Percentiles rank a stretch among this genome's conserved stretches.
Conservation (phyloP, 257 asterid genomes). For the Jasminum sambac region DNA sequence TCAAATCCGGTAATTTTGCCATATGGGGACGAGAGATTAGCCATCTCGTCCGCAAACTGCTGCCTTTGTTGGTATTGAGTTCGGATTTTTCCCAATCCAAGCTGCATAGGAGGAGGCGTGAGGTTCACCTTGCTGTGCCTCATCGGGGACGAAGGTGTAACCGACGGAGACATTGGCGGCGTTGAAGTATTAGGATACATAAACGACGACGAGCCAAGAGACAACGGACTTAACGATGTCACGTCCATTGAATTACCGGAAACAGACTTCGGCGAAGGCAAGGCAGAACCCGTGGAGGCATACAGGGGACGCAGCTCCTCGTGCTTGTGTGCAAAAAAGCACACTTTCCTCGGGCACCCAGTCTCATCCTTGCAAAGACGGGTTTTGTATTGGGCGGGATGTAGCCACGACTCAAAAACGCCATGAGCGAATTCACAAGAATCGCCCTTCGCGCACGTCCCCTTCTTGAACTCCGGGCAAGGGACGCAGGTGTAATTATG, state of each 20-base stretch:
- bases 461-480: slow-evolving; percentile 93
- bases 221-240: slow-evolving; percentile 52
- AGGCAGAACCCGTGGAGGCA: slow-evolving; percentile 78
- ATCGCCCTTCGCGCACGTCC: slow-evolving; percentile 65
- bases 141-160: slow-evolving; percentile 67
- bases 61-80: slow-evolving; percentile 60
- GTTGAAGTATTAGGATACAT: slow-evolving; percentile 43
- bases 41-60: slow-evolving; percentile 65
- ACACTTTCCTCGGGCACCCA: slow-evolving; percentile 75
- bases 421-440: slow-evolving; percentile 89
- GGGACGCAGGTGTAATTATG: slow-evolving; percentile 74
- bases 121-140: slow-evolving; percentile 65
- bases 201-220: slow-evolving; percentile 47
- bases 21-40: slow-evolving; percentile 63
- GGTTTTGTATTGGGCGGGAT: slow-evolving; percentile 90
- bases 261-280: slow-evolving; percentile 70
- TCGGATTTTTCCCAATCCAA: slow-evolving; percentile 50
- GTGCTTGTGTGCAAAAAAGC: slow-evolving; percentile 81
- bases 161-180: slow-evolving; percentile 64
- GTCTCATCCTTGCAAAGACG: slow-evolving; percentile 90
- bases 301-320: slow-evolving; percentile 81
- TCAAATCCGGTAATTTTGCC: slow-evolving; percentile 51
- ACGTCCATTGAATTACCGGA: slow-evolving; percentile 43
- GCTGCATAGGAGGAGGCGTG: slow-evolving; percentile 70
- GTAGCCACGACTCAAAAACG: slow-evolving; percentile 93